Percentiles rank a stretch among this genome's conserved stretches.
phyloP scores from a whole-genome alignment of 2,329 filamentous ascomycete species.

The Rutstroemia sp. region DNA sequence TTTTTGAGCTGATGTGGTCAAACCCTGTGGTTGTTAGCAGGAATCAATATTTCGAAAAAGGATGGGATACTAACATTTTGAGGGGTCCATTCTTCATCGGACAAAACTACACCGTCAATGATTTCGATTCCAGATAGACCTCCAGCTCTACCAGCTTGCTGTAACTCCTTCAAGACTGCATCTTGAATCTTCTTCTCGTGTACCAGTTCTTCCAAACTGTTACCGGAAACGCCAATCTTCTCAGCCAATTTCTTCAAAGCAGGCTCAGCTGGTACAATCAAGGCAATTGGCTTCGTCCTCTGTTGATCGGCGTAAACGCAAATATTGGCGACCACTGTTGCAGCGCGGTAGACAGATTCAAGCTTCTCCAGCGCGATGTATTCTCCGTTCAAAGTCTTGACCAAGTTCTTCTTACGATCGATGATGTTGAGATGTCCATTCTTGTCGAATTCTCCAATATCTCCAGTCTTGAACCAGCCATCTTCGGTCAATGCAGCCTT shows the following conservation, averaged over 20 bases:
- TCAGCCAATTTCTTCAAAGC: slow-evolving; percentile 52
- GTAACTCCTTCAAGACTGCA: slow-evolving; percentile 59
- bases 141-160: slow-evolving; percentile 54
- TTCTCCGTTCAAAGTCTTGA: slow-evolving; percentile 73
- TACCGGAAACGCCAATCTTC: slow-evolving; percentile 55
- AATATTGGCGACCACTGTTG: slow-evolving; percentile 73
- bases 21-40: slow-evolving; percentile 40
- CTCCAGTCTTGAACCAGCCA: slow-evolving; percentile 86
- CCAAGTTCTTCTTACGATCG: slow-evolving; percentile 41
- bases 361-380: slow-evolving; percentile 97
- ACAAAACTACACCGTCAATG: slow-evolving; percentile 67
- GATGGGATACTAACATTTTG: slow-evolving; percentile 57
- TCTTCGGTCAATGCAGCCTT: slow-evolving; percentile 64
- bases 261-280: slow-evolving; percentile 65
- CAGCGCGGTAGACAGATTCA: slow-evolving; percentile 81
- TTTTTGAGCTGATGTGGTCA: slow-evolving; percentile 65
- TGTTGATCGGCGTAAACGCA: slow-evolving; percentile 76
- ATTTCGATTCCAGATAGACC: slow-evolving; percentile 67
- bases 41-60: slow-evolving; percentile 28
- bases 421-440: slow-evolving; percentile 85
- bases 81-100: slow-evolving; percentile 84
- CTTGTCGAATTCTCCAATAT: slow-evolving; percentile 71
- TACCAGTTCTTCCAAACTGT: slow-evolving; percentile 57
- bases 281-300: slow-evolving; percentile 71
- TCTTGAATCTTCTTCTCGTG: slow-evolving; percentile 56